Evolutionary conservation across 345 rosid genomes (phyloP).

Genomic region (Camelina laxa): DNA sequence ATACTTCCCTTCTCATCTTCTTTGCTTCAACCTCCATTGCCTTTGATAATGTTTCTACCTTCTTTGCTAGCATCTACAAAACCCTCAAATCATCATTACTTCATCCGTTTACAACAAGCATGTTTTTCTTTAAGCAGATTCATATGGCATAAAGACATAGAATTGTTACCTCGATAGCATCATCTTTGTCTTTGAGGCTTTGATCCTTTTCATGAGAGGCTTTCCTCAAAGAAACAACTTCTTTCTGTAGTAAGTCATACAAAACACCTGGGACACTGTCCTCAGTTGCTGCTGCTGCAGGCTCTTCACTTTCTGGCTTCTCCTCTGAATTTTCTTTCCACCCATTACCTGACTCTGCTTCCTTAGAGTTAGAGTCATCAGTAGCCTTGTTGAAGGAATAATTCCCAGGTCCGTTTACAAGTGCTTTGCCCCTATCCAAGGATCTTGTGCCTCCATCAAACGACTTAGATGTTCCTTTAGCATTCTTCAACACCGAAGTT

Average conservation of each 20-base stretch:
- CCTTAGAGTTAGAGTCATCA: slow-evolving; percentile 74
- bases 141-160: slow-evolving; percentile 30
- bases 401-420: slow-evolving; percentile 72
- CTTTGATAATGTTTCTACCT: slow-evolving; percentile 91
- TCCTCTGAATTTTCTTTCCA: slow-evolving; percentile 52
- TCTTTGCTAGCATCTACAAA: slow-evolving; percentile 87
- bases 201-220: slow-evolving; percentile 96
- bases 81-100: slow-evolving; percentile 1
- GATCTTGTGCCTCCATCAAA: slow-evolving; percentile 99
- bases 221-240: slow-evolving; percentile 87
- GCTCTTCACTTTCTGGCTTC: slow-evolving; percentile 54
- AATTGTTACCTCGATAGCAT: slow-evolving; percentile 86
- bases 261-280: slow-evolving; percentile 80
- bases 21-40: slow-evolving; percentile 99
- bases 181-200: slow-evolving; percentile 98
- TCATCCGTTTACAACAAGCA: background rate
- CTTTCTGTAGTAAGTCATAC: slow-evolving; percentile 93
- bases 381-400: slow-evolving; percentile 76
- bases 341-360: slow-evolving; percentile 45
- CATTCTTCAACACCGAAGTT: slow-evolving; percentile 79
- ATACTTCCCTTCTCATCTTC: slow-evolving; percentile 98
- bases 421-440: slow-evolving; percentile 73
- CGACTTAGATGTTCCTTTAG: slow-evolving; percentile 97
- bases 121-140: background rate
- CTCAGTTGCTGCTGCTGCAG: slow-evolving; percentile 38